phyloP scores from a whole-genome alignment of 1,139 yeast species.

The Geotrichum cucujoidarum region DNA sequence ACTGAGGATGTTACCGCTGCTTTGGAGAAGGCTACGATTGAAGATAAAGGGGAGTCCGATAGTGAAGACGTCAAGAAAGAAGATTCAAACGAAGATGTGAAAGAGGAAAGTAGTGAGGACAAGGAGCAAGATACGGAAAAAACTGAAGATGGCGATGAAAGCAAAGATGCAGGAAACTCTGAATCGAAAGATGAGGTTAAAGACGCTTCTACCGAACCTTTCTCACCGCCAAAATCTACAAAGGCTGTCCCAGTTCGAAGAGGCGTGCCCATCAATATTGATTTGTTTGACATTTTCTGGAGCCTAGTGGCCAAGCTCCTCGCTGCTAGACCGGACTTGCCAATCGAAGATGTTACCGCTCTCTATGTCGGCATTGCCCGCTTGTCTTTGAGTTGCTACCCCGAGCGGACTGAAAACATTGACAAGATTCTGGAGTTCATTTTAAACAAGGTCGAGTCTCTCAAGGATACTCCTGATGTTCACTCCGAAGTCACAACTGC shows the following conservation, averaged over 20 bases:
- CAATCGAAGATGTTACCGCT: conserved; percentile 59
- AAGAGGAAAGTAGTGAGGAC: conserved; percentile 13
- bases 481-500: conserved; percentile 30
- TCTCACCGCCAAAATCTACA: conserved; percentile 7
- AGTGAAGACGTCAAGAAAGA: conserved; percentile 10
- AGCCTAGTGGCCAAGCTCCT: conserved; percentile 52
- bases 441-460: conserved; percentile 43
- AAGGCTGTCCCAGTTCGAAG: conserved; percentile 17
- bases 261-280: conserved; percentile 27
- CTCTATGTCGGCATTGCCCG: conserved; percentile 62
- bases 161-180: conserved; percentile 11
- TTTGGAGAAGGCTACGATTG: conserved; percentile 18
- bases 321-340: conserved; percentile 56
- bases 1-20: conserved; percentile 16
- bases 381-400: conserved; percentile 64
- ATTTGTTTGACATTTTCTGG: conserved; percentile 61
- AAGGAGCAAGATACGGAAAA: conserved; percentile 9
- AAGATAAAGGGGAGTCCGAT: conserved; percentile 13
- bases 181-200: conserved; percentile 18
- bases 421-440: conserved; percentile 60
- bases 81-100: conserved; percentile 15
- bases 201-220: not conserved
- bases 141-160: conserved; percentile 6
- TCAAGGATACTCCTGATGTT: conserved; percentile 23
- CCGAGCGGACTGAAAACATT: conserved; percentile 53